Base-by-base conservation (phyloP, 75 land plant genomes). In the Cunninghamia lanceolata region DNA sequence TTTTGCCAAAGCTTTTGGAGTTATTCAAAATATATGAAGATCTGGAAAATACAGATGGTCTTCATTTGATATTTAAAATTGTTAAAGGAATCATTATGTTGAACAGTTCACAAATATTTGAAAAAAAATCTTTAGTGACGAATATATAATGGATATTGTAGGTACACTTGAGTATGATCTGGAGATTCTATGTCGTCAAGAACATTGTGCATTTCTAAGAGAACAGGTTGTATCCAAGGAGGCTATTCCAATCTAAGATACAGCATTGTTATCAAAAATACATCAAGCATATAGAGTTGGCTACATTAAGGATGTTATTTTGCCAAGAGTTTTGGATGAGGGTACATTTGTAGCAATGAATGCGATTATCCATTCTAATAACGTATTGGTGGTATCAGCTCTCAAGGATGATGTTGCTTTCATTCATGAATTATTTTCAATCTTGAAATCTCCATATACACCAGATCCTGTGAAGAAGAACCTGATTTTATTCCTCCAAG, bases 161-260 rank as follows among this genome's bases (percentile, higher is more conserved):
- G 99, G 99, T 43, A 91, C 91, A 4, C 92, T 97, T 83, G 99
- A 97, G 90, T 97, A 94, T 94, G 99, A 97, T 90, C 96, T 96
- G 21, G 95, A 94, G 75, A 86, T 94, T 83, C 87, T 88, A 19
- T 83, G 90, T 40, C 83, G 82, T 25, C 95, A 94, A 84, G 88
- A 92, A 52, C 95, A 96, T 87, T 95, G 99, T 45, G 87, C 86
- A 38, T 96, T 94, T 90, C 84, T 97, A 21, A 96, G 93, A 84
- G 94, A 94, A 68, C 96, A 97, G 88, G 98, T 96, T 77, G 90
- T 95, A 54, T 97, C 93, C 86, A 97, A 97, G 89, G 96, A 97
- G 99, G 98, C 94, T 28, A 94, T 97, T 42, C 96, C 98, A 9
- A 97, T 97, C 54, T 92, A 89, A 87, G 93, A 94, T 89, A 85